These are phyloP conservation scores for Russula sp. DNA, from an alignment of 768 basidiomycete genomes.

Conservation along the genomic window DNA sequence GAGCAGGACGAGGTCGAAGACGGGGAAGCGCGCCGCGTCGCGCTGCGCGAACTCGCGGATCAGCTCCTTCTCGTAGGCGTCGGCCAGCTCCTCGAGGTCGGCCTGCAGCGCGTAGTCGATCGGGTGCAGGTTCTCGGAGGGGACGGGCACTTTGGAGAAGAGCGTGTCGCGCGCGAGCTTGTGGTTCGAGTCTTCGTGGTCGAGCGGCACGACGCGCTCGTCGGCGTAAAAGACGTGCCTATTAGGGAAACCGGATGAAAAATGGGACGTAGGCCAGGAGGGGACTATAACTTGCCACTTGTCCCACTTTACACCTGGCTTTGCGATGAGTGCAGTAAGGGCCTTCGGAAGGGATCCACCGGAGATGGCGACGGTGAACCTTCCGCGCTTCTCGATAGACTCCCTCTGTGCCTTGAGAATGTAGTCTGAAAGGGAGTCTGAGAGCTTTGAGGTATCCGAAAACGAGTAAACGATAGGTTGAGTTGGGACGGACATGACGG, in stretches of 20 bases:
- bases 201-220: constrained; percentile 90
- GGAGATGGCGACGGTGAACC: constrained; percentile 89
- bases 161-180: constrained; percentile 62
- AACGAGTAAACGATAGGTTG: constrained; percentile 66
- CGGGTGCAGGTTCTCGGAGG: constrained; percentile 68
- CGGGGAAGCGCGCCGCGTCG: constrained; percentile 91
- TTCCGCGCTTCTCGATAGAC: constrained; percentile 79
- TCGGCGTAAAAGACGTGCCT: constrained; percentile 99
- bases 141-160: constrained; percentile 80
- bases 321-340: constrained; percentile 62
- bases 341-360: constrained; percentile 88
- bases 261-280: background rate
- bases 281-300: constrained; percentile 61
- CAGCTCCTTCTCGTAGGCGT: constrained; percentile 77
- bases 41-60: constrained; percentile 88
- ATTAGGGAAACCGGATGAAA: constrained; percentile 5
- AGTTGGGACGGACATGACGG: background rate
- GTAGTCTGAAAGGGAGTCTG: constrained; percentile 67
- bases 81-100: constrained; percentile 75
- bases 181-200: constrained; percentile 93
- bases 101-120: constrained; percentile 64
- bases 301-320: constrained; percentile 78
- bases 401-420: constrained; percentile 85
- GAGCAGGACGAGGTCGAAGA: constrained; percentile 95
- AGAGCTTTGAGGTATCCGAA: constrained; percentile 46